Evolutionary conservation across 345 rosid species (phyloP).

Genomic region (Moricandia arvensis): DNA sequence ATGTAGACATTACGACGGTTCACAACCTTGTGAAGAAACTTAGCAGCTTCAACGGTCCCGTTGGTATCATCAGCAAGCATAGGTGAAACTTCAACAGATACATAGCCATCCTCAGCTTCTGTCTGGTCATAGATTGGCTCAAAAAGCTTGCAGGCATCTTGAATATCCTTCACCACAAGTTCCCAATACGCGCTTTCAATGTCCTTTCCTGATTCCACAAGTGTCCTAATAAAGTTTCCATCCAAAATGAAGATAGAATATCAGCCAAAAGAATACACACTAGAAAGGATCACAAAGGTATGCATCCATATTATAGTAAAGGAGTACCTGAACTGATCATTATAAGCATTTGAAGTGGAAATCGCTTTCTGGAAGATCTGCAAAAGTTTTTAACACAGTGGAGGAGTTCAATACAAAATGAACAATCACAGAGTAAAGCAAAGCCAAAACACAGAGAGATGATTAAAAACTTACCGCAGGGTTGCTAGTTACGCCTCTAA

Average conservation of each 20-base stretch:
- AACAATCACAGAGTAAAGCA: no score
- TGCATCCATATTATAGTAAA: background rate
- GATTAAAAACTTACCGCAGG: no score
- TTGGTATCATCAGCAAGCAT: slow-evolving; percentile 86
- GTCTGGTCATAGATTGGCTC: slow-evolving; percentile 90
- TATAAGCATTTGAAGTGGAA: slow-evolving; percentile 91
- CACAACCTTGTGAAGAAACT: slow-evolving; percentile 84
- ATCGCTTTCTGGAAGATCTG: slow-evolving; percentile 98
- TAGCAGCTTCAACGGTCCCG: slow-evolving; percentile 90
- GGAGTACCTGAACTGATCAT: slow-evolving; percentile 86
- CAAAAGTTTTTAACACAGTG: no score
- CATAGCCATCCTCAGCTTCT: slow-evolving; percentile 91
- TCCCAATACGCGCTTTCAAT: slow-evolving; percentile 94
- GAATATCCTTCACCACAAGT: slow-evolving; percentile 95
- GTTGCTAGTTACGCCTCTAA: no score
- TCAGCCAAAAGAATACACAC: background rate
- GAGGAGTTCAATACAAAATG: no score
- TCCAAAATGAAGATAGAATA: background rate
- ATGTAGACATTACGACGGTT: slow-evolving; percentile 85
- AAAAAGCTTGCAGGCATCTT: slow-evolving; percentile 94
- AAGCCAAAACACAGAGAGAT: no score
- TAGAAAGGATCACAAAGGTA: no score
- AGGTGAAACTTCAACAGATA: slow-evolving; percentile 97
- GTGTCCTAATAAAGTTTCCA: slow-evolving; percentile 49
- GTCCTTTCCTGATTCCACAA: slow-evolving; percentile 84